Conservation (phyloP, 73 alveolate genomes). For the Paramecium sexaurelia region DNA sequence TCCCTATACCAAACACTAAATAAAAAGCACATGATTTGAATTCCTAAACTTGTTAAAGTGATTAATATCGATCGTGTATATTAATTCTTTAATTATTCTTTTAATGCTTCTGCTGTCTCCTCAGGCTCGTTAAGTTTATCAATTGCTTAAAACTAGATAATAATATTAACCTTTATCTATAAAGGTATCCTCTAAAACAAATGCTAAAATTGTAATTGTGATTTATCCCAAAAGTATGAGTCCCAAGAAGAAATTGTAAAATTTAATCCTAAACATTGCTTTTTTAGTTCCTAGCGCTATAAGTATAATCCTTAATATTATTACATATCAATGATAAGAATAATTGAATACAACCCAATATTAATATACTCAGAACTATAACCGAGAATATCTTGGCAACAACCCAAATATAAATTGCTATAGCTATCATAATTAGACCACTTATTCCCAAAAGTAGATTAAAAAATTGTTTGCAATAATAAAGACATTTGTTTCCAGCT, state of each 20-base stretch:
- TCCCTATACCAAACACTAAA: constrained; percentile 54
- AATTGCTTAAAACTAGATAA: not conserved
- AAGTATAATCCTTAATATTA: not conserved
- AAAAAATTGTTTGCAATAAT: constrained; percentile 4
- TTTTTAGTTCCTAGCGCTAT: not conserved
- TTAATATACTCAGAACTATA: not conserved
- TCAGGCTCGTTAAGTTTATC: not conserved
- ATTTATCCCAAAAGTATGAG: not conserved
- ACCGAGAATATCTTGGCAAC: not conserved
- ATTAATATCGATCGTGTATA: not conserved
- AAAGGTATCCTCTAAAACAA: not conserved
- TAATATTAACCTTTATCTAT: constrained; percentile 1
- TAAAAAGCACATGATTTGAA: not conserved
- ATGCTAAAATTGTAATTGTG: not conserved
- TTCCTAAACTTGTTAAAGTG: not conserved
- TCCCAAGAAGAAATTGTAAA: not conserved
- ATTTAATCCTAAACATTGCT: not conserved
- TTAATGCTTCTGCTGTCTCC: constrained; percentile 2
- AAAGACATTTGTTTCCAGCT: constrained; percentile 25
- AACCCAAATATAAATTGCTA: constrained; percentile 25
- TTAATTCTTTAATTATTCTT: not conserved
- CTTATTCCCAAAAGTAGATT: not conserved
- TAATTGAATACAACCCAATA: not conserved
- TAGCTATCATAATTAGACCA: constrained; percentile 8
- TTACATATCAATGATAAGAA: not conserved